Conservation (phyloP, 225 moss, liverwort and hornwort species). For the Pseudoscleropodium purum region DNA sequence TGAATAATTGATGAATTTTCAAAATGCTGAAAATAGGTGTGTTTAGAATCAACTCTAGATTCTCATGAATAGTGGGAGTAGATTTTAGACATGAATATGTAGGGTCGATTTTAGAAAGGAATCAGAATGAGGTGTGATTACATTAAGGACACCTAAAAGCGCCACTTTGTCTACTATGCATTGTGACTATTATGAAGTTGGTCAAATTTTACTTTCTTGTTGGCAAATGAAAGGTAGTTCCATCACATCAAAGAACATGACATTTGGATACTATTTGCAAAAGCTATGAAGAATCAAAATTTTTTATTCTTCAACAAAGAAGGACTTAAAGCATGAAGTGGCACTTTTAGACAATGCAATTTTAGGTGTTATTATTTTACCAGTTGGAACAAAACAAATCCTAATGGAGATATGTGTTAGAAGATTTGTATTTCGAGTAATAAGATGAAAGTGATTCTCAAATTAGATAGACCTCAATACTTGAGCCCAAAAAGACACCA, state of each 20-base stretch:
- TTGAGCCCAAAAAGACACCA: fast-evolving
- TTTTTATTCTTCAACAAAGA: neutral
- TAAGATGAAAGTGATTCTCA: neutral
- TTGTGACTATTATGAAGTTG: neutral
- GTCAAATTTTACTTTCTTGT: neutral
- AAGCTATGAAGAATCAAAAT: neutral
- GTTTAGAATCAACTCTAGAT: no score
- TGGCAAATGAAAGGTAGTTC: neutral
- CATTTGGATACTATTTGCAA: neutral
- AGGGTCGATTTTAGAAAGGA: no score
- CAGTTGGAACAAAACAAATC: neutral
- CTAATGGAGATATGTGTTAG: neutral
- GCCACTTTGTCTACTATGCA: no score
- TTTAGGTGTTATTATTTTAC: neutral
- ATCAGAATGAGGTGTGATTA: no score
- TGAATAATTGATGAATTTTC: no score
- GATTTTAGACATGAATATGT: no score
- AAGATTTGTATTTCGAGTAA: neutral
- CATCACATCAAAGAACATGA: fast-evolving
- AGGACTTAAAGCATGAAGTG: neutral
- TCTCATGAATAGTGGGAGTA: no score
- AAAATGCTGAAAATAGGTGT: no score
- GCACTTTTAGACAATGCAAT: neutral
- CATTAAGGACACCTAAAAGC: no score
- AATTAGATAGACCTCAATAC: neutral